Evolutionary conservation across 768 basidiomycete species (phyloP).

Genomic region (Amanita muscaria): DNA sequence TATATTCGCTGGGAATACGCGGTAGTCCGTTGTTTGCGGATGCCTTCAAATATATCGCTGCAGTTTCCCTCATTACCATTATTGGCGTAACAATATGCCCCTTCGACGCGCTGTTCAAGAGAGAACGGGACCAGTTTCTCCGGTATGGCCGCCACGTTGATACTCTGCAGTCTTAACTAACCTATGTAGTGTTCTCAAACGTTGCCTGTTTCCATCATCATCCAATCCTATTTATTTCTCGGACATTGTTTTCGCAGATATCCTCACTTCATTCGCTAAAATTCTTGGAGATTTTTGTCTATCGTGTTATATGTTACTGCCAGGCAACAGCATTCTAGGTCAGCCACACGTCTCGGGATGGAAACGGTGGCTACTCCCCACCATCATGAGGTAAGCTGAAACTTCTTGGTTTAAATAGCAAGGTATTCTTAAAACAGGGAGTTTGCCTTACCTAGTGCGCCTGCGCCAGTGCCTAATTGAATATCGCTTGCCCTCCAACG

Average conservation of each 20-base stretch:
- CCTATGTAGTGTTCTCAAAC: constrained; percentile 49
- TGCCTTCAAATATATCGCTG: constrained; percentile 67
- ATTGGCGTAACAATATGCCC: constrained; percentile 57
- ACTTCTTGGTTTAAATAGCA: background rate
- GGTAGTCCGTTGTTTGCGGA: constrained; percentile 59
- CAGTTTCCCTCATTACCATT: constrained; percentile 51
- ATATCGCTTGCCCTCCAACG: constrained; percentile 53
- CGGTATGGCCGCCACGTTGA: constrained; percentile 39
- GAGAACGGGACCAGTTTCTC: constrained; percentile 70
- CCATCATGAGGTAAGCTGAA: constrained; percentile 71
- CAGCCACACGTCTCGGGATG: constrained; percentile 56
- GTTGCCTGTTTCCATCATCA: constrained; percentile 64
- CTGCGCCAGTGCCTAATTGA: constrained; percentile 93
- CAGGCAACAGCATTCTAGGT: constrained; percentile 65
- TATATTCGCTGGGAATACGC: constrained; percentile 53
- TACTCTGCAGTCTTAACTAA: constrained; percentile 4
- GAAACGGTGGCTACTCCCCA: constrained; percentile 69
- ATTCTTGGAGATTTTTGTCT: constrained; percentile 94
- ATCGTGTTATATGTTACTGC: constrained; percentile 78
- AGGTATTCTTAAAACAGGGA: constrained; percentile 8
- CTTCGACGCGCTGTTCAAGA: constrained; percentile 53
- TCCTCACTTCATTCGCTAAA: constrained; percentile 95
- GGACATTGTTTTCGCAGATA: constrained; percentile 91
- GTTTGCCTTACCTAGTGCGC: constrained; percentile 85
- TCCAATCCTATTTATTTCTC: constrained; percentile 70